phyloP scores from a whole-genome alignment of 2,329 filamentous ascomycete genomes.

The Orbilia oligospora region DNA sequence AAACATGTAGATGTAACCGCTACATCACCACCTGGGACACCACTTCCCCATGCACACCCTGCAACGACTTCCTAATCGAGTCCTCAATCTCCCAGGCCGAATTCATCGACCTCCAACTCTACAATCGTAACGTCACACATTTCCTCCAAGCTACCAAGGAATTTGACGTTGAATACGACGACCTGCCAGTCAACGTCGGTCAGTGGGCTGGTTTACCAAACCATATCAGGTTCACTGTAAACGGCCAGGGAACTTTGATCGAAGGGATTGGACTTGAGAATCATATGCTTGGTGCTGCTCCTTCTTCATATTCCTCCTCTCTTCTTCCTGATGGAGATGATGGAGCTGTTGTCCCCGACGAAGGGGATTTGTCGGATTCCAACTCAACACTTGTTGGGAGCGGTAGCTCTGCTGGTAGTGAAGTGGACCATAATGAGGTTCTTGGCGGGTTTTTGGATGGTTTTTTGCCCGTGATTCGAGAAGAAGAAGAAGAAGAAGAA shows the following conservation, averaged over 20 bases:
- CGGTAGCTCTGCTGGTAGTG: not conserved
- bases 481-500: not conserved
- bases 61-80: constrained; percentile 2
- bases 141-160: constrained; percentile 17
- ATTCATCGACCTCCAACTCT: constrained; percentile 21
- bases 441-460: not conserved
- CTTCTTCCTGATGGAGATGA: not conserved
- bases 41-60: not conserved
- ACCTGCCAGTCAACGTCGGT: not conserved
- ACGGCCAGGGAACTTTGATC: constrained; percentile 6
- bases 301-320: no score
- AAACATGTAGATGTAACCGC: constrained; percentile 7
- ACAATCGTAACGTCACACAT: constrained; percentile 40
- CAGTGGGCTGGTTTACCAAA: constrained; percentile 14
- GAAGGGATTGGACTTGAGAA: not conserved
- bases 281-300: no score
- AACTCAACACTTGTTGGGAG: not conserved
- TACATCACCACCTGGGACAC: not conserved
- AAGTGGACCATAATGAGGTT: not conserved
- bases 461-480: not conserved
- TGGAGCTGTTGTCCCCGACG: not conserved
- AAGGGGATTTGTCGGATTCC: not conserved
- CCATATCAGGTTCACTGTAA: constrained; percentile 28
- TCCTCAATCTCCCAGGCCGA: constrained; percentile 15
- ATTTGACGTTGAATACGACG: not conserved